phyloP scores from a whole-genome alignment of 140 eudicot genomes.

The Ambrosia hybrid region DNA sequence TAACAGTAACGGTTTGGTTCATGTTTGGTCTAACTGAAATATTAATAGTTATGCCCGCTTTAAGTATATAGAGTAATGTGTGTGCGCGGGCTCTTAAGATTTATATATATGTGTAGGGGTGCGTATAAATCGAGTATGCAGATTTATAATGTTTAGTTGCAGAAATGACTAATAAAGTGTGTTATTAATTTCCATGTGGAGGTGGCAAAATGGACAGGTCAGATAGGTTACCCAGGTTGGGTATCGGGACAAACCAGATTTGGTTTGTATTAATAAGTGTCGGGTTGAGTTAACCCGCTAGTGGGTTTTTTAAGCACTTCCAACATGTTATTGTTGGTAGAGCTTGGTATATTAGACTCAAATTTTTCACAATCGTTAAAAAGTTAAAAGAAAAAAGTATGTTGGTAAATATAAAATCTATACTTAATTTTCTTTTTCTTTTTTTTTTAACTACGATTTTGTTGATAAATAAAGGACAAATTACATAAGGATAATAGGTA shows the following conservation, averaged over 20 bases:
- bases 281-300: no score
- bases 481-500: no score
- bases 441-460: no score
- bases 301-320: no score
- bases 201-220: not conserved
- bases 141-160: conserved; percentile 13
- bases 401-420: no score
- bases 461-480: no score
- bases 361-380: no score
- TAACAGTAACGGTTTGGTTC: conserved; percentile 32
- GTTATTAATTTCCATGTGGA: not conserved
- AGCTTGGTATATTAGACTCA: no score
- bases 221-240: not conserved
- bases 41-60: conserved; percentile 10
- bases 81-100: conserved; percentile 3
- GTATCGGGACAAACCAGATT: not conserved
- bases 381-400: no score
- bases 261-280: no score
- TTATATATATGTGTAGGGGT: conserved; percentile 3
- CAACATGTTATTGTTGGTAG: no score
- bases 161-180: conserved; percentile 14
- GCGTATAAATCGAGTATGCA: conserved; percentile 15
- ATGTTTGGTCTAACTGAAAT: conserved; percentile 34
- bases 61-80: conserved; percentile 18
- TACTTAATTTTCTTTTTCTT: no score